A percentile compares a stretch with the other conserved stretches of the same genome.
Evolutionary conservation across 805 yeast species (phyloP).

Genomic region (Zygoascus ofunaensis): DNA sequence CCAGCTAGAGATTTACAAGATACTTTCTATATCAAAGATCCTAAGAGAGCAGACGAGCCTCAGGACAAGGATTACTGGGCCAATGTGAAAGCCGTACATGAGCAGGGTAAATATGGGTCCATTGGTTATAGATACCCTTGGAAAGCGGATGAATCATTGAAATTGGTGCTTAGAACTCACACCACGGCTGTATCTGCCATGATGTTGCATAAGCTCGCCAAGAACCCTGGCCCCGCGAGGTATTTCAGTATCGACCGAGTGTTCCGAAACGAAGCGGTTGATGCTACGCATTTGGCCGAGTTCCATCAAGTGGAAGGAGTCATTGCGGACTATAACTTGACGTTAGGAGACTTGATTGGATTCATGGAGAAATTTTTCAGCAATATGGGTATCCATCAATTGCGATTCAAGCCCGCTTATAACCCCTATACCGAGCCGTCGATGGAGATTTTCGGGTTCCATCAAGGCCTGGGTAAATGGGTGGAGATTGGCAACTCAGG

Average conservation of each 20-base stretch:
- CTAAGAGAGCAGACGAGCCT: slow-evolving; percentile 70
- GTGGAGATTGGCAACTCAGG: slow-evolving; percentile 99
- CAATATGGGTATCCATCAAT: slow-evolving; percentile 92
- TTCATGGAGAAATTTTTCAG: slow-evolving; percentile 96
- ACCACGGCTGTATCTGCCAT: slow-evolving; percentile 90
- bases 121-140: slow-evolving; percentile 98
- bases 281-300: slow-evolving; percentile 98
- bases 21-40: slow-evolving; percentile 95
- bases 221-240: slow-evolving; percentile 73
- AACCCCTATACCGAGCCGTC: slow-evolving; percentile 99
- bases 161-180: slow-evolving; percentile 92
- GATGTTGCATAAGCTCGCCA: slow-evolving; percentile 78
- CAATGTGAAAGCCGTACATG: slow-evolving; percentile 74
- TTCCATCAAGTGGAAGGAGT: slow-evolving; percentile 99
- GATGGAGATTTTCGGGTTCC: slow-evolving; percentile 95
- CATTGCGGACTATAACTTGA: slow-evolving; percentile 88
- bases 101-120: slow-evolving; percentile 84
- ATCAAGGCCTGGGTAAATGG: slow-evolving; percentile 90
- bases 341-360: slow-evolving; percentile 93
- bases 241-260: slow-evolving; percentile 95
- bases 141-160: slow-evolving; percentile 83
- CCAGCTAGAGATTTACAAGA: slow-evolving; percentile 99
- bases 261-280: slow-evolving; percentile 99
- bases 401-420: slow-evolving; percentile 97
- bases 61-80: slow-evolving; percentile 71